Base-by-base conservation (phyloP, 352 stramenopile genomes). In the Phytophthora europaea region DNA sequence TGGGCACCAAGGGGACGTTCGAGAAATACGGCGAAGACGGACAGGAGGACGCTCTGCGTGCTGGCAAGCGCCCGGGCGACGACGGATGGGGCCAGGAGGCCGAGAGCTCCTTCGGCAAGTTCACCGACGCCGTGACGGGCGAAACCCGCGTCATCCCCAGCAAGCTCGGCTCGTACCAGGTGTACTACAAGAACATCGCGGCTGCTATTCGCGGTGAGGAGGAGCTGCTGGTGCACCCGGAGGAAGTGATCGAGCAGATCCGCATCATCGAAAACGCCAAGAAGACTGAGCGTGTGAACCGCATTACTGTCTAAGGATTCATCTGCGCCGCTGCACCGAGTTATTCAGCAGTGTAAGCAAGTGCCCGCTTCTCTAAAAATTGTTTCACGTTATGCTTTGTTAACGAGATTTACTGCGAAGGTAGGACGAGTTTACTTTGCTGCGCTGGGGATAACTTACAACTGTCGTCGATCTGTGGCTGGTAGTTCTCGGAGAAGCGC, bases 101-200 rank as follows among this genome's bases (percentile, higher is more conserved):
- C 1, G 82, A 86, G 65, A 71, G 65, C 10, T 75, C 76, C 38
- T 86, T 77, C 38, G 85, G 84, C 12, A 87, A 66, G 47, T 79
- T 92, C 70, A 83, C 72, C 3, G 53, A 80, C 2, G 59, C 40
- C 9, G 58, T 52, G 2, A 70, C 56, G 5, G 80, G 73, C 18
- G 70, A 61, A 20, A 67, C 55, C 8, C 73, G 50, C 28, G 53
- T 71, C 16, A 68, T 94, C 9, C 78, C 76, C 26, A 91, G 76
- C 56, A 67, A 84, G 36, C 68, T 67, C 0, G 87, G 87, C 4
- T 76, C 72, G 40, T 94, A 94, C 72, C 74, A 89, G 22, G 76
- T 84, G 33, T 94, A 83, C 76, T 94, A 94, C 82, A 81, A 79
- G 31, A 92, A 92, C 62, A 82, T 94, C 20, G 87, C 85, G 0